Base-by-base conservation (phyloP, 2,329 filamentous ascomycete species). In the Microcyclospora tardicrescens region DNA sequence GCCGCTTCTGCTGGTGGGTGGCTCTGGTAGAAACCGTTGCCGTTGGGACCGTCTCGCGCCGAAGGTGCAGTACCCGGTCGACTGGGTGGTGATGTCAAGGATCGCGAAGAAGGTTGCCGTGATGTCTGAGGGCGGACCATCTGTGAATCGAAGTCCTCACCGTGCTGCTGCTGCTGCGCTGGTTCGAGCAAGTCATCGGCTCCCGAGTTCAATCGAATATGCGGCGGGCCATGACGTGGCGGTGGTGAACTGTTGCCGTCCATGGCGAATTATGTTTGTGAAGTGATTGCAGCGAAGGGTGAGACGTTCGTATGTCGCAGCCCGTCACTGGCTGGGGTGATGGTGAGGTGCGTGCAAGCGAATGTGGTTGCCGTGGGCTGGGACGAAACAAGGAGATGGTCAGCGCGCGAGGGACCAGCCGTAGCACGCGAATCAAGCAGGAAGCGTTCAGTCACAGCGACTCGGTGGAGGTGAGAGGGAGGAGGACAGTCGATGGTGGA, bases 161-260 rank as follows among this genome's bases (percentile, higher is more conserved):
- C 38, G 40, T 43, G 34, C 30, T 43, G 37, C 45, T 46, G 34
- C 6, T 48, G 41, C 31, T 60, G 49, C 46, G n/a, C n/a, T n/a
- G 61, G 58, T 42, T 57, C 61, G 44, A 66, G 61, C 27, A 69
- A 59, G 51, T 79, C 68, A 46, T 72, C 66, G 46, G 64, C 67
- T 34, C 70, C 74, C 16, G 74, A 78, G 53, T 80, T 79, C 46
- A 81, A 66, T 41, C 74, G 73, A 42, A 81, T 73, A 47, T 79
- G 76, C 47, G 75, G 75, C 44, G 69, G 52, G 30, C 45, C 48
- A 41, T 53, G 49, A 41, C 54, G 45, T 15, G 44, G 46, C 16
- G 52, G 52, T 34, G 47, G 52, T 12, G 51, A 47, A 16, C 34
- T 35, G 36, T 47, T 42, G 14, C 37, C 28, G 37, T 48, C 43